Evolutionary conservation across 2,329 filamentous ascomycete genomes (phyloP).

Genomic region (Aspergillus novofumigatus): DNA sequence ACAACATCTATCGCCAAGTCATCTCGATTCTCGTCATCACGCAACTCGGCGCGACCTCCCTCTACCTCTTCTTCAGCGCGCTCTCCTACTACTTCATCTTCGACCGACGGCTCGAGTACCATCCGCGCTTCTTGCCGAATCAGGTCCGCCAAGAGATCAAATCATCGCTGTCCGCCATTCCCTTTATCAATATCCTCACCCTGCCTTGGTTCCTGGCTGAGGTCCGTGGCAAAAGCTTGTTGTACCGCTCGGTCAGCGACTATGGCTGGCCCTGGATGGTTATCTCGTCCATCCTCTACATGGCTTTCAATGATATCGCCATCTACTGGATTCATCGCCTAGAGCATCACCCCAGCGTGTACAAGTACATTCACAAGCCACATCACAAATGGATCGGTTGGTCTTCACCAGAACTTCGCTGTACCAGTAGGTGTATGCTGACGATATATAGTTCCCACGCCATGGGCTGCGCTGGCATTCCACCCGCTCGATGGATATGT

Average conservation of each 20-base stretch:
- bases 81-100: conserved; percentile 77
- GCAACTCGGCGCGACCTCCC: neutral
- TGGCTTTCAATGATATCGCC: conserved; percentile 71
- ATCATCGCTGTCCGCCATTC: conserved; percentile 66
- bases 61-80: neutral
- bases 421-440: neutral
- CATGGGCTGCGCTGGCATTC: conserved; percentile 78
- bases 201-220: conserved; percentile 70
- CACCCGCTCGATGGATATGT: conserved; percentile 77
- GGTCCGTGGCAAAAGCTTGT: conserved; percentile 69
- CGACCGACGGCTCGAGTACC: conserved; percentile 72
- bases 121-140: conserved; percentile 83
- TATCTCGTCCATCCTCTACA: conserved; percentile 52
- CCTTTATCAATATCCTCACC: conserved; percentile 70
- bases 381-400: conserved; percentile 85
- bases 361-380: conserved; percentile 80
- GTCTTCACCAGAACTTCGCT: neutral
- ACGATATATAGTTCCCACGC: conserved; percentile 60
- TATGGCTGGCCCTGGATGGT: conserved; percentile 31
- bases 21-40: neutral
- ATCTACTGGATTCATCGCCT: conserved; percentile 79
- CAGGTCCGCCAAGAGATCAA: conserved; percentile 74
- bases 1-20: neutral
- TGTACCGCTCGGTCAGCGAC: conserved; percentile 67
- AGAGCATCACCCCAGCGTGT: conserved; percentile 68